Percentiles rank a stretch among this genome's conserved stretches.
These are phyloP conservation scores for Tolypocladium tundrense DNA, from an alignment of 2,329 filamentous ascomycete species.

Conservation along the genomic window DNA sequence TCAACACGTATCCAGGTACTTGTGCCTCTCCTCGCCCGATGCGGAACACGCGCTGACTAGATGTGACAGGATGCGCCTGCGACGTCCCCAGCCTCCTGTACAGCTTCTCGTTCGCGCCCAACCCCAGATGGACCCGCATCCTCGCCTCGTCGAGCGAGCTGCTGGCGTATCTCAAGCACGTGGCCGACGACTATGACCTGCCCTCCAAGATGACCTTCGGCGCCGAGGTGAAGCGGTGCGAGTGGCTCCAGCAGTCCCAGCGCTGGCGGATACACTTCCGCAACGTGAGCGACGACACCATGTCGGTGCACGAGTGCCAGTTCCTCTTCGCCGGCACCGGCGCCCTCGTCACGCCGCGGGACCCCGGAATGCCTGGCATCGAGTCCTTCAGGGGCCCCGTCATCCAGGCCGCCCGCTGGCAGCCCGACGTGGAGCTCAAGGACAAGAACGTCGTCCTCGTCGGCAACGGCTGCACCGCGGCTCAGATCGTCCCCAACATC, in stretches of 20 bases:
- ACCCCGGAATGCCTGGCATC: constrained; percentile 35
- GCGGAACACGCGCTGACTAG: not conserved
- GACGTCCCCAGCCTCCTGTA: constrained; percentile 52
- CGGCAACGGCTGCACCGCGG: constrained; percentile 43
- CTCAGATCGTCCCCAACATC: constrained; percentile 40
- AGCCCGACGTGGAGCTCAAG: constrained; percentile 34
- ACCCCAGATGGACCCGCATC: constrained; percentile 48
- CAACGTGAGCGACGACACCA: constrained; percentile 9
- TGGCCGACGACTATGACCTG: constrained; percentile 37
- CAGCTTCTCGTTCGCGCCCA: constrained; percentile 49
- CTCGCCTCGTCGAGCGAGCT: constrained; percentile 48
- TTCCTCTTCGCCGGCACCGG: constrained; percentile 28
- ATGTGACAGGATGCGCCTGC: constrained; percentile 30
- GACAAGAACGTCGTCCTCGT: constrained; percentile 41
- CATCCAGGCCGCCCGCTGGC: constrained; percentile 47
- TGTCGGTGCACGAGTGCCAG: constrained; percentile 25
- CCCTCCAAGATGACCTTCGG: constrained; percentile 26
- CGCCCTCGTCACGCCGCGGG: constrained; percentile 20
- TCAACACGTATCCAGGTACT: constrained; percentile 48
- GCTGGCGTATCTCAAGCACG: constrained; percentile 39
- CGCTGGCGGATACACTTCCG: constrained; percentile 24
- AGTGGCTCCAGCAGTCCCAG: constrained; percentile 24
- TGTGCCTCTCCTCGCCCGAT: not conserved
- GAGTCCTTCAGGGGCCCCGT: constrained; percentile 40
- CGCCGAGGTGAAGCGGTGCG: constrained; percentile 24